Evolutionary conservation across 2,329 filamentous ascomycete genomes (phyloP), one percentile per base, ranked within the genome.

Genomic region (Alternaria gaisen): DNA sequence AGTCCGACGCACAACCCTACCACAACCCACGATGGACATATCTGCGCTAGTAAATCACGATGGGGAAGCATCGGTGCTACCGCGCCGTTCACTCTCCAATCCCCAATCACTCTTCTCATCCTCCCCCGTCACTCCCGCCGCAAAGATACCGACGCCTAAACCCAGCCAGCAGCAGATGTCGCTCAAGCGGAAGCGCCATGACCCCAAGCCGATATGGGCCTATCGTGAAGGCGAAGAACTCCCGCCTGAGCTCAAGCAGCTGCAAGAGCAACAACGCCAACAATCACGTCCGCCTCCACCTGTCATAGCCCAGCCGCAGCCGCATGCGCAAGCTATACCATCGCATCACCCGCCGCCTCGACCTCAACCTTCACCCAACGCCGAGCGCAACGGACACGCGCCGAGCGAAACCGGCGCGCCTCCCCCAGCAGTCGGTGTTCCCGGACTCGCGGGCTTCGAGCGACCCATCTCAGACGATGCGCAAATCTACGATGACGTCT

Each of bases 401-500:
- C 52, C 59, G 8, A 53, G 54, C 16, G 63, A 58, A 16, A 38
- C 66, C 8, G 59, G 47, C 16, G 61, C 41, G 18, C 53, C 65
- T 9, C 58, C 67, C 16, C 63, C 62, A 14, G 46, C 47, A n/a
- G 43, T 42, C 2, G 40, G 60, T 5, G 48, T 48, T 8, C 60
- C 57, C 18, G 71, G 70, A 30, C 71, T 73, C 42, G 26, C 54
- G 11, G 72, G 72, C 36, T 85, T 82, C 78, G 84, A 86, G 61
- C 83, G 83, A 7, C 85, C 89, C 34, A 89, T 97, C 47, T 90
- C 88, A 2, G 88, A 90, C 48, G 82, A 87, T 10, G 87, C 88
- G 61, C 91, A 91, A 0, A 65, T 78, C 53, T 86, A 88, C 56
- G 91, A 95, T 68, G 89, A 94, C 62, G 80, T 95, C 11, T 88